Base-by-base conservation (phyloP, 768 basidiomycete species). In the Naganishia kalamii region DNA sequence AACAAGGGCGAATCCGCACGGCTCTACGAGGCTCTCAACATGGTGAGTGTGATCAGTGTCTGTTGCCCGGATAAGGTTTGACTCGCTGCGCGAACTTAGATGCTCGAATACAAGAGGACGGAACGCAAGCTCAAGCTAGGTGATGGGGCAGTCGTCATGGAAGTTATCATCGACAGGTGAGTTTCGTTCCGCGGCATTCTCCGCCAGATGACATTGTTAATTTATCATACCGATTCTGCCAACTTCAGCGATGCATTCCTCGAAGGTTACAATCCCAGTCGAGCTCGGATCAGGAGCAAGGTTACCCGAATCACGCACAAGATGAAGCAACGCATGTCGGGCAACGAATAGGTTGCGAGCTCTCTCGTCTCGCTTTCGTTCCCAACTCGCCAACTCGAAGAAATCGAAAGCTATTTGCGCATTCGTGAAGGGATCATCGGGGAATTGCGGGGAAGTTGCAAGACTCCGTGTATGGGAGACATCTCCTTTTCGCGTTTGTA, bases 61-160 rank as follows among this genome's bases (percentile, higher is more conserved):
- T n/a, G n/a, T n/a, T n/a, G n/a, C n/a, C n/a, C n/a, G n/a, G n/a
- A n/a, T n/a, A n/a, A n/a, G n/a, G n/a, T n/a, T n/a, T n/a, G n/a
- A n/a, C n/a, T n/a, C n/a, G n/a, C n/a, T n/a, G n/a, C 51, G 7
- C 19, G 4, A 52, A n/a, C 4, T 52, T 23, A 52, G 51, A 52
- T 52, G 51, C 51, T 52, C 51, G 51, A 52, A 21, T 52, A 27
- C 32, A 52, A 33, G 32, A 32, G 51, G 13, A 52, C 32, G 32
- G 19, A 52, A 13, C 30, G 51, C 4, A 23, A 52, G 17, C 32
- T 52, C 30, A 52, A 52, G 51, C 17, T 52, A 6, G 51, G 32
- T 32, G 51, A 23, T 35, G 51, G 51, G n/a, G 32, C 32, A 17
- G 17, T 52, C 19, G 12, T 3, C 7, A 52, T 52, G 32, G 51